Evolutionary conservation across 805 yeast species (phyloP).

Genomic region (Lachancea sp.): DNA sequence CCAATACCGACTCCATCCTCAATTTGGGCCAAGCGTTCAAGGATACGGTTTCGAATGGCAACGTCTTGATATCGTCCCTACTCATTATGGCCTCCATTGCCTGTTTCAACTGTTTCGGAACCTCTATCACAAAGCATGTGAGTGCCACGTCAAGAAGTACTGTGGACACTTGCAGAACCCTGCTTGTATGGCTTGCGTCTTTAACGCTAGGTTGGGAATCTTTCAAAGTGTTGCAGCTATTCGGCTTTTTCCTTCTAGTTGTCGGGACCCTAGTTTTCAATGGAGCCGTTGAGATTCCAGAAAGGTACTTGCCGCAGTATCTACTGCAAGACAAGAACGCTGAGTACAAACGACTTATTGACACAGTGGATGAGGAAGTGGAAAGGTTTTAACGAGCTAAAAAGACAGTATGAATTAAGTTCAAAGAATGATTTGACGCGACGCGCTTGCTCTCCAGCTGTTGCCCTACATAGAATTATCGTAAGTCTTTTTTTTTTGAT

Average conservation of each 20-base stretch:
- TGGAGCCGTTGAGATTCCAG: slow-evolving; percentile 51
- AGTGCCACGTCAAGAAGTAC: slow-evolving; percentile 78
- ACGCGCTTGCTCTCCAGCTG: neutral
- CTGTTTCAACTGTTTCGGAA: slow-evolving; percentile 65
- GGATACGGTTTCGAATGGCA: slow-evolving; percentile 40
- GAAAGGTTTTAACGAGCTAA: slow-evolving; percentile 28
- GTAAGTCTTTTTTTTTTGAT: too few species aligned
- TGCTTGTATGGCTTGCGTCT: slow-evolving; percentile 70
- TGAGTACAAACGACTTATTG: slow-evolving; percentile 25
- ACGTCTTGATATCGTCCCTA: slow-evolving; percentile 48
- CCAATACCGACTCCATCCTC: slow-evolving; percentile 38
- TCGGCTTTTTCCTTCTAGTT: slow-evolving; percentile 59
- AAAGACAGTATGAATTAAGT: neutral
- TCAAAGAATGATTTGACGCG: neutral
- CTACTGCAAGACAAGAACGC: slow-evolving; percentile 32
- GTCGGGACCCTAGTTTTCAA: slow-evolving; percentile 71
- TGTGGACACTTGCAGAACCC: slow-evolving; percentile 69
- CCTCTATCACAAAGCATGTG: slow-evolving; percentile 54
- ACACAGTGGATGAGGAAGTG: slow-evolving; percentile 38
- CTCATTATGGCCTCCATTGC: slow-evolving; percentile 69
- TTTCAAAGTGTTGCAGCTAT: slow-evolving; percentile 52
- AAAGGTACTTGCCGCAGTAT: slow-evolving; percentile 43
- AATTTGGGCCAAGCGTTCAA: slow-evolving; percentile 46
- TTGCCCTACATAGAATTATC: neutral
- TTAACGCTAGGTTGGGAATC: slow-evolving; percentile 68